A percentile compares a stretch with the other conserved stretches of the same genome.
Conservation (phyloP, 495 filamentous ascomycete genomes). For the Haplographium delicatum region DNA sequence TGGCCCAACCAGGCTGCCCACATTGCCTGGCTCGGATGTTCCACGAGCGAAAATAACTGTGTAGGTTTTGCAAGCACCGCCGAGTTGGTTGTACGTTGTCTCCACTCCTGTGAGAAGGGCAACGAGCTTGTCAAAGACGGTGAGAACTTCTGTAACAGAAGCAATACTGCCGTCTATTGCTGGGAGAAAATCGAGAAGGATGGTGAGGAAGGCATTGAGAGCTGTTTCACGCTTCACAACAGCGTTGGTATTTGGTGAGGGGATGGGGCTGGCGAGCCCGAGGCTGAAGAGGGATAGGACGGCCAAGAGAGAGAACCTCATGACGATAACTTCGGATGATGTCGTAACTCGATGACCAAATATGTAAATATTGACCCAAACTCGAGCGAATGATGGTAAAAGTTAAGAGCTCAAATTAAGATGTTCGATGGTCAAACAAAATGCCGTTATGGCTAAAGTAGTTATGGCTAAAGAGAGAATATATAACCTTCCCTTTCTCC, state of each 20-base stretch:
- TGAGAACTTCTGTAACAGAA: slow-evolving; percentile 19
- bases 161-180: slow-evolving; percentile 20
- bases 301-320: slow-evolving; percentile 4
- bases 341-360: too few species aligned
- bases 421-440: too few species aligned
- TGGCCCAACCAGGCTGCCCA: slow-evolving; percentile 48
- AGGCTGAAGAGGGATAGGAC: slow-evolving; percentile 14
- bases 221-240: slow-evolving; percentile 25
- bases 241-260: neutral
- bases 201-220: slow-evolving; percentile 25
- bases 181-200: slow-evolving; percentile 28
- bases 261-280: slow-evolving; percentile 10
- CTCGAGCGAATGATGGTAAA: too few species aligned
- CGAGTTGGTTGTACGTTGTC: slow-evolving; percentile 40
- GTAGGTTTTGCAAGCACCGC: slow-evolving; percentile 37
- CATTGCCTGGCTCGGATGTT: slow-evolving; percentile 48
- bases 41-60: slow-evolving; percentile 58
- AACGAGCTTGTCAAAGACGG: slow-evolving; percentile 21
- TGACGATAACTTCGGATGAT: too few species aligned
- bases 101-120: slow-evolving; percentile 26
- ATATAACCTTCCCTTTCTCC: too few species aligned
- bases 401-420: too few species aligned
- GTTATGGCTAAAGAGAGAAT: too few species aligned
- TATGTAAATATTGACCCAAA: too few species aligned
- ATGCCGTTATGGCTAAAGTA: too few species aligned